Conservation (phyloP, 140 eudicot species). For the Erigeron philadelphicus region DNA sequence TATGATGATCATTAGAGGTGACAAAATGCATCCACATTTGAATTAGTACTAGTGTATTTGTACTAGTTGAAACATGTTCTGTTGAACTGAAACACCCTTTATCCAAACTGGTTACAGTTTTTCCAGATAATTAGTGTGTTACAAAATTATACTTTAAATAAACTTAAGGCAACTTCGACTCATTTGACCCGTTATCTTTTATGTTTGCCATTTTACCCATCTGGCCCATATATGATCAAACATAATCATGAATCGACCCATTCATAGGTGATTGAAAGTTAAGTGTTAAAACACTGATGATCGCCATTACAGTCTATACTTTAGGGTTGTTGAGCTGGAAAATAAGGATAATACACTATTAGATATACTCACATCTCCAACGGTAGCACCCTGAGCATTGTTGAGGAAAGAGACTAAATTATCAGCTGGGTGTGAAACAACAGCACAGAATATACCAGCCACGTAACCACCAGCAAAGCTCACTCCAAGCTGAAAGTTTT, state of each 20-base stretch:
- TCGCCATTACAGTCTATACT: not conserved
- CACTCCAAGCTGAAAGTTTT: conserved; percentile 63
- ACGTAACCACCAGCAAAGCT: conserved; percentile 82
- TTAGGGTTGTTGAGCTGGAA: not conserved
- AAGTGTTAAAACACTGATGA: not conserved
- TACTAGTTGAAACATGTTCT: too few relatives aligned
- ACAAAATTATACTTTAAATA: too few relatives aligned
- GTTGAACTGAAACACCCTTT: too few relatives aligned
- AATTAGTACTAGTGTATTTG: too few relatives aligned
- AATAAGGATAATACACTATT: not conserved
- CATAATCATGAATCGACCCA: not conserved
- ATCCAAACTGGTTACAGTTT: too few relatives aligned
- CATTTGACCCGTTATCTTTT: not conserved
- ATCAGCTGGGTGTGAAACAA: conserved; percentile 87
- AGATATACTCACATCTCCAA: conserved; percentile 57
- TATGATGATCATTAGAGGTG: too few relatives aligned
- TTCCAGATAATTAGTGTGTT: too few relatives aligned
- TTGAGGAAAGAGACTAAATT: conserved; percentile 84
- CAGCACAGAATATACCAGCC: conserved; percentile 79
- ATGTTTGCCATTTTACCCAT: not conserved
- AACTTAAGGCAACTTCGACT: too few relatives aligned
- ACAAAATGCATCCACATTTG: too few relatives aligned
- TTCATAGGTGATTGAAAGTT: not conserved
- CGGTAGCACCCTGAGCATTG: conserved; percentile 79
- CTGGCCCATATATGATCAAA: not conserved